Percentiles rank a stretch among this genome's conserved stretches.
phyloP scores from a whole-genome alignment of 208 protist genomes.

The Wallacemonas sp. region DNA sequence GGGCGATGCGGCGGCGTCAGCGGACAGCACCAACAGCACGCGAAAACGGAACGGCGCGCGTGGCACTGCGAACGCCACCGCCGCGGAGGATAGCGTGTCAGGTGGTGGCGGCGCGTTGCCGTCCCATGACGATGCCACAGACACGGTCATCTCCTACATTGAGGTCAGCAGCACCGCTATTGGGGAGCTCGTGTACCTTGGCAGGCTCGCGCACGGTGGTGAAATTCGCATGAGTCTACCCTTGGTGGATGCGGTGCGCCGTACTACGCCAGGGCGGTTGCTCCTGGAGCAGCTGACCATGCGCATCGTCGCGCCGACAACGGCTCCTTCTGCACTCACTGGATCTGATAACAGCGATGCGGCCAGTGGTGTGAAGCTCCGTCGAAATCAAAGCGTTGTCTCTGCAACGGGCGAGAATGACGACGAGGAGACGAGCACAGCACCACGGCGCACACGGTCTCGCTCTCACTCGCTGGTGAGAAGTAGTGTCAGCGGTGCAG shows the following conservation, averaged over 20 bases:
- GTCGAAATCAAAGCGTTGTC: too few species aligned
- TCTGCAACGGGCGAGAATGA: too few species aligned
- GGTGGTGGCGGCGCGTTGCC: background rate
- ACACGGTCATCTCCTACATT: constrained; percentile 5
- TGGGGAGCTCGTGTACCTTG: constrained; percentile 48
- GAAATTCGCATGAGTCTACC: constrained; percentile 56
- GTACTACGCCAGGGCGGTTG: constrained; percentile 40
- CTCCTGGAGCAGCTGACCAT: constrained; percentile 62
- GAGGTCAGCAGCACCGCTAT: constrained; percentile 63
- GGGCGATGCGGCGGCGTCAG: too few species aligned
- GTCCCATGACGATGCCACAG: background rate
- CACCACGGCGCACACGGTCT: too few species aligned
- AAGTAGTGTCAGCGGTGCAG: too few species aligned
- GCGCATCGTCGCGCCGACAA: constrained; percentile 37
- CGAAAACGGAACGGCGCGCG: too few species aligned
- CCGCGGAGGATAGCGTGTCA: background rate
- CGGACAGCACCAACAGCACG: too few species aligned
- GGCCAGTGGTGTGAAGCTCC: too few species aligned
- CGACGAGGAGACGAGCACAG: too few species aligned
- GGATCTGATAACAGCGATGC: too few species aligned
- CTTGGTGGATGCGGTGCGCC: constrained; percentile 30
- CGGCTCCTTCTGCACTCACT: constrained; percentile 6
- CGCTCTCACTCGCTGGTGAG: too few species aligned
- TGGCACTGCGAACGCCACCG: too few species aligned
- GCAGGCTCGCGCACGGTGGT: constrained; percentile 44